phyloP scores from a whole-genome alignment of 2,329 filamentous ascomycete genomes.

The Pyricularia sp. region DNA sequence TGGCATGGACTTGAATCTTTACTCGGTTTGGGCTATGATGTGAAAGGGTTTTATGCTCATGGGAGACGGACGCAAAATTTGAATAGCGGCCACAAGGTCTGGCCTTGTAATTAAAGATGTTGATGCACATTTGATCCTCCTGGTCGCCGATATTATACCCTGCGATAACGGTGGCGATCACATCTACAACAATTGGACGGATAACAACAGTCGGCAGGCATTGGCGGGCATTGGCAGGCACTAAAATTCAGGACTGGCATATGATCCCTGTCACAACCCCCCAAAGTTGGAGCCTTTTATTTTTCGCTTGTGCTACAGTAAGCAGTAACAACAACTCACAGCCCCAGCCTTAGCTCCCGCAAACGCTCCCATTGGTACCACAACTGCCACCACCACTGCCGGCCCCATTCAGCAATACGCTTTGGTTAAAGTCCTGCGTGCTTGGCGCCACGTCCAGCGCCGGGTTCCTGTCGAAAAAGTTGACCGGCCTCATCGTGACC shows the following conservation, averaged over 20 bases:
- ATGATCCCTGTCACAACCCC: not conserved
- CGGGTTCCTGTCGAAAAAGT: slow-evolving; percentile 39
- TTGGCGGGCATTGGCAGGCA: too few relatives aligned
- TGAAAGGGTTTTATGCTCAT: not conserved
- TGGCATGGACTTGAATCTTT: too few relatives aligned
- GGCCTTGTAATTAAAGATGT: not conserved
- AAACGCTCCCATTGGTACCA: not conserved
- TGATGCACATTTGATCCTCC: not conserved
- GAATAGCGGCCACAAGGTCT: not conserved
- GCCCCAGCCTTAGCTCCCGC: not conserved
- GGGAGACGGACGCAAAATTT: not conserved
- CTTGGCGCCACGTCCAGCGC: slow-evolving; percentile 35
- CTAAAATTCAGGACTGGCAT: too few relatives aligned
- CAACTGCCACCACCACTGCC: not conserved
- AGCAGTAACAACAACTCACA: not conserved
- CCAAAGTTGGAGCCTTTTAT: not conserved
- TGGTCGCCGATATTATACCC: not conserved
- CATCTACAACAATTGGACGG: not conserved
- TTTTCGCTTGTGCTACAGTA: not conserved
- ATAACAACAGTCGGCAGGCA: not conserved
- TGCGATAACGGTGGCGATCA: not conserved
- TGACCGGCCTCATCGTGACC: slow-evolving; percentile 34
- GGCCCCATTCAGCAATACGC: slow-evolving; percentile 14
- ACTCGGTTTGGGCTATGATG: not conserved
- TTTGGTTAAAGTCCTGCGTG: slow-evolving; percentile 27